Base-by-base conservation (phyloP, 441 rosid species). In the Populus hybrid region DNA sequence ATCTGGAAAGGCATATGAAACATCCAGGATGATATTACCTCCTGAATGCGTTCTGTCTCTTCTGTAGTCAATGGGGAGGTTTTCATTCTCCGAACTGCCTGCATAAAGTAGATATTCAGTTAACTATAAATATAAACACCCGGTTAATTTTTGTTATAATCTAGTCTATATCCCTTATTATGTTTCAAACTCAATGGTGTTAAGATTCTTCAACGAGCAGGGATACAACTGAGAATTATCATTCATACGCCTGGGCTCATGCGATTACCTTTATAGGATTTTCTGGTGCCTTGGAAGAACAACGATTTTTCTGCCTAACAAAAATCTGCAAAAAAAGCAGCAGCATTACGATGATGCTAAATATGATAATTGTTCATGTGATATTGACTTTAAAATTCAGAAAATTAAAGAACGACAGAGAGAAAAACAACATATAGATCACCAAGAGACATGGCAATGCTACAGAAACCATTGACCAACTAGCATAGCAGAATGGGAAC, bases 251-350 rank as follows among this genome's bases (percentile, higher is more conserved):
- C 18, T 71, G 8, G 12, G 70, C 10, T 70, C 61, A 20, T 28
- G 67, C 4, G 1, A 6, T 67, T 74, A 96, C 99, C 98, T 96
- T 96, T 74, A 96, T 94, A 64, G 98, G 90, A 90, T 97, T 97
- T 79, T 97, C 98, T 72, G 91, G 89, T 72, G 99, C 97, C 86
- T 97, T 97, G 10, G 98, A 89, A 53, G 99, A 94, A 84, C 97
- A 93, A 53, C 94, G 95, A 78, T 97, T 97, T 86, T 97, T 97
- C 84, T 94, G 97, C 88, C 99, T 85, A 64, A 97, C 92, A 87
- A 91, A 93, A 57, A 97, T 97, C 99, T 97, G 98, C 36, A 84
- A 80, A 71, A 67, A 79, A 80, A 28, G 74, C 76, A 83, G 77
- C 67, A 23, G 69, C 38, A 63, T n/a, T 57, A 71, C 42, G 40